Conservation (phyloP, 148 eudicot species). For the Euryodendron excelsum region DNA sequence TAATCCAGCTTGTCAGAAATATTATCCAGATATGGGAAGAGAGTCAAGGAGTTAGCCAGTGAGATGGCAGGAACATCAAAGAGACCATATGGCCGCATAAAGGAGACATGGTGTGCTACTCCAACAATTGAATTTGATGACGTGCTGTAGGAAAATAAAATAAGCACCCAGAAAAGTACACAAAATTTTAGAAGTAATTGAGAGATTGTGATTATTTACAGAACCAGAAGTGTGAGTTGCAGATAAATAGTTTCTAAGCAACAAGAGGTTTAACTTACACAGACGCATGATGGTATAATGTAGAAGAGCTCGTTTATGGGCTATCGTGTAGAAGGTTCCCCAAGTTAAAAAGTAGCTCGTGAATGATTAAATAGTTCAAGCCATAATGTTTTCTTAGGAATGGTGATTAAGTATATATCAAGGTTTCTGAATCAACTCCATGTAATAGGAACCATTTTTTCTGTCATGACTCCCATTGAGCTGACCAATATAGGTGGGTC, state of each 20-base stretch:
- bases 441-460: neutral
- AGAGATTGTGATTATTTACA: neutral
- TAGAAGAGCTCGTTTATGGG: neutral
- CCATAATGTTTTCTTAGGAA: neutral
- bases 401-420: neutral
- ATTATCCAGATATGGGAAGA: slow-evolving; percentile 69
- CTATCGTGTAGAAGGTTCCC: neutral
- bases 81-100: slow-evolving; percentile 95
- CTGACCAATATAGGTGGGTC: neutral
- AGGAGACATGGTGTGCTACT: slow-evolving; percentile 93
- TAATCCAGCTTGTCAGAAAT: slow-evolving; percentile 79
- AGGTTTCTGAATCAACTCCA: neutral
- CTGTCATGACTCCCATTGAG: neutral
- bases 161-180: neutral
- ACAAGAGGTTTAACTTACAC: neutral
- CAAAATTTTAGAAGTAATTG: neutral
- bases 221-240: neutral
- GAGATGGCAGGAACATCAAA: slow-evolving; percentile 87
- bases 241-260: neutral
- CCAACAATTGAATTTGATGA: slow-evolving; percentile 62
- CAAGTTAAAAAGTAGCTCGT: neutral
- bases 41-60: slow-evolving; percentile 72
- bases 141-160: slow-evolving; percentile 42
- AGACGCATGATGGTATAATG: neutral
- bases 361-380: neutral